phyloP scores from a whole-genome alignment of 2,329 filamentous ascomycete genomes.

The Gliomastix tumulicola region DNA sequence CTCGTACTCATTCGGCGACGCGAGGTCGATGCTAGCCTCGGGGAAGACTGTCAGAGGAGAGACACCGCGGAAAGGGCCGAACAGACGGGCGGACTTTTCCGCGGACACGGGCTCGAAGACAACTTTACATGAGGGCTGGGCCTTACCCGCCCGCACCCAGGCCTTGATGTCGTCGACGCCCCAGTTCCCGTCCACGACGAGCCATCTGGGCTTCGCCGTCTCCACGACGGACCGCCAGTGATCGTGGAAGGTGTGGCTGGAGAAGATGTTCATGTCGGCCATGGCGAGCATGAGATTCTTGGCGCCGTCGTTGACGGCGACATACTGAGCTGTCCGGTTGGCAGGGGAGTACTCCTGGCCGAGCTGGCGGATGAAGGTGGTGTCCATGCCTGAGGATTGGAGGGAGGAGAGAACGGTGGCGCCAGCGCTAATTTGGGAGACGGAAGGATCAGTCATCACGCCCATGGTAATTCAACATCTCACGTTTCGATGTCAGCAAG shows the following conservation, averaged over 20 bases:
- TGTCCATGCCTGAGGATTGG: slow-evolving; percentile 55
- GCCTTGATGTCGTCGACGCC: slow-evolving; percentile 53
- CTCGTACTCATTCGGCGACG: slow-evolving; percentile 79
- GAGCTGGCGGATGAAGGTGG: slow-evolving; percentile 53
- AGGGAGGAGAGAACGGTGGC: slow-evolving; percentile 64
- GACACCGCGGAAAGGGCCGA: slow-evolving; percentile 35
- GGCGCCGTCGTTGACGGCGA: slow-evolving; percentile 77
- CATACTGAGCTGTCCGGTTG: slow-evolving; percentile 78
- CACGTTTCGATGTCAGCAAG: no score
- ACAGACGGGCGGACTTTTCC: slow-evolving; percentile 67
- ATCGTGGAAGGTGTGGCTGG: slow-evolving; percentile 41
- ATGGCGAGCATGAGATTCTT: slow-evolving; percentile 87
- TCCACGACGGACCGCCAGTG: slow-evolving; percentile 56
- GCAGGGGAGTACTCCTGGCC: slow-evolving; percentile 37
- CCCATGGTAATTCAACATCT: no score
- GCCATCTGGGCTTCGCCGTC: slow-evolving; percentile 58
- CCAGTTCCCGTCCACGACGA: slow-evolving; percentile 89
- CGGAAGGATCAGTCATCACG: neutral
- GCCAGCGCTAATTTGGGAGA: slow-evolving; percentile 50
- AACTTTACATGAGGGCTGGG: slow-evolving; percentile 44
- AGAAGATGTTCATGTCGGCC: slow-evolving; percentile 89
- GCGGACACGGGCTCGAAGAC: slow-evolving; percentile 88
- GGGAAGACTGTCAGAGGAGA: slow-evolving; percentile 48
- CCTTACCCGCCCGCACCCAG: slow-evolving; percentile 59
- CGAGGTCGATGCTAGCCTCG: slow-evolving; percentile 58